Evolutionary conservation across 2,329 filamentous ascomycete species (phyloP).

Genomic region (Stagonosporopsis chrysanthemi): DNA sequence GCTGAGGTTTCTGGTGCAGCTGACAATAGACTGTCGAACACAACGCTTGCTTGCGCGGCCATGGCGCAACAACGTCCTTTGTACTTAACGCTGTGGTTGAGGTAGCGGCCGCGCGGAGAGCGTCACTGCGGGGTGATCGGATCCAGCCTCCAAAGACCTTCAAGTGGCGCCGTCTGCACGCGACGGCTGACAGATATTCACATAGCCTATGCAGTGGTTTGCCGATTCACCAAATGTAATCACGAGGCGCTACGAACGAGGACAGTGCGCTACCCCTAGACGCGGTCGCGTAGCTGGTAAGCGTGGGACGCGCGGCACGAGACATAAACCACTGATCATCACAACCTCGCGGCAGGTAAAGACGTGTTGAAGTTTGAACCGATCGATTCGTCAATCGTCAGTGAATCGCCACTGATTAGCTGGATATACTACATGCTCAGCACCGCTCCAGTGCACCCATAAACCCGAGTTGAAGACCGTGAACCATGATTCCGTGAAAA

Average conservation of each 20-base stretch:
- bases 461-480: conserved; percentile 47
- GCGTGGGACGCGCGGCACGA: not conserved
- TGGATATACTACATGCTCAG: conserved; percentile 51
- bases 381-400: conserved; percentile 46
- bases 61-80: conserved; percentile 5
- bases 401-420: conserved; percentile 46
- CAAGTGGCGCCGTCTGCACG: conserved; percentile 2
- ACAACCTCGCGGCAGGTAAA: conserved; percentile 11
- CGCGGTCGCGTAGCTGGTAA: not conserved
- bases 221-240: conserved; percentile 2
- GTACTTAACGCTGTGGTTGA: conserved; percentile 5
- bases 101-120: conserved; percentile 14
- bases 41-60: not conserved
- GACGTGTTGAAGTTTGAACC: conserved; percentile 35
- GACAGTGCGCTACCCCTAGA: not conserved
- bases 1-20: not conserved
- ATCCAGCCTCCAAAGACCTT: conserved; percentile 10
- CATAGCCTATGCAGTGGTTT: conserved; percentile 17
- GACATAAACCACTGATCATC: not conserved
- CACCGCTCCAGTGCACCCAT: conserved; percentile 47
- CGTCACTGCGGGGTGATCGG: conserved; percentile 16
- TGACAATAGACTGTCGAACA: not conserved
- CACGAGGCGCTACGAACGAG: not conserved
- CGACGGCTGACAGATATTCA: conserved; percentile 10
- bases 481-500: conserved; percentile 47